phyloP scores from a whole-genome alignment of 306 rosid species.

The Castanea sativa region DNA sequence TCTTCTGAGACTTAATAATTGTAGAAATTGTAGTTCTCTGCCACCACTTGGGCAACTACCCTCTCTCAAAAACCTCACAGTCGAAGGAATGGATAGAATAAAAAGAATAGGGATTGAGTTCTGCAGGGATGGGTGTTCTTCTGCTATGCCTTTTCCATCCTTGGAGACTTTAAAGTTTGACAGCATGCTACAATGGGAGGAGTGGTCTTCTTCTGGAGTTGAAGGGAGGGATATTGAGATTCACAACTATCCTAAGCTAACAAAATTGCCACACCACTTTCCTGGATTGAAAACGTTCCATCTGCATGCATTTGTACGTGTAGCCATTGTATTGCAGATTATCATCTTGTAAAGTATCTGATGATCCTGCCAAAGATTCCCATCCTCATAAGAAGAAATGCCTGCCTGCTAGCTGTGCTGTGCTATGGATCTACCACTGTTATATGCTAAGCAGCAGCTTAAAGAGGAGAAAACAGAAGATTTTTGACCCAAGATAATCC shows the following conservation, averaged over 20 bases:
- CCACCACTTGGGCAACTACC: slow-evolving; percentile 37
- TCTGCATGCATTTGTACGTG: neutral
- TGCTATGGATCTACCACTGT: neutral
- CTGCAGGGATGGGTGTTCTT: slow-evolving; percentile 8
- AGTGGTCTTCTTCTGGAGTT: slow-evolving; percentile 31
- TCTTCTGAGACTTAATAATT: slow-evolving; percentile 4
- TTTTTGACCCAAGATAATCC: no score
- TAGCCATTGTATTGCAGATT: neutral
- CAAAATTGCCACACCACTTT: slow-evolving; percentile 14
- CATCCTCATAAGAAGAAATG: neutral
- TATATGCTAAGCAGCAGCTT: no score
- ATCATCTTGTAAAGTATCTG: neutral
- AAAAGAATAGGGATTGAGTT: slow-evolving; percentile 19
- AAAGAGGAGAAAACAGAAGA: no score
- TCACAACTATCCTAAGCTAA: slow-evolving; percentile 31
- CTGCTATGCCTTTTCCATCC: slow-evolving; percentile 19
- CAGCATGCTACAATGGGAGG: slow-evolving; percentile 28
- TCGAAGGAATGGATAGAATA: slow-evolving; percentile 27
- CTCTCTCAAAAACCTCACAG: slow-evolving; percentile 22
- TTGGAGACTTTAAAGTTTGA: slow-evolving; percentile 28
- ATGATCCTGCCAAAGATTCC: neutral
- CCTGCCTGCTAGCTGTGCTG: neutral
- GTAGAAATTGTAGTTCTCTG: slow-evolving; percentile 20
- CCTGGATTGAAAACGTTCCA: slow-evolving; percentile 13
- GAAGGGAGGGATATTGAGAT: slow-evolving; percentile 25